Conservation (phyloP, 2,329 filamentous ascomycete genomes). For the Botrytis fragariae region DNA sequence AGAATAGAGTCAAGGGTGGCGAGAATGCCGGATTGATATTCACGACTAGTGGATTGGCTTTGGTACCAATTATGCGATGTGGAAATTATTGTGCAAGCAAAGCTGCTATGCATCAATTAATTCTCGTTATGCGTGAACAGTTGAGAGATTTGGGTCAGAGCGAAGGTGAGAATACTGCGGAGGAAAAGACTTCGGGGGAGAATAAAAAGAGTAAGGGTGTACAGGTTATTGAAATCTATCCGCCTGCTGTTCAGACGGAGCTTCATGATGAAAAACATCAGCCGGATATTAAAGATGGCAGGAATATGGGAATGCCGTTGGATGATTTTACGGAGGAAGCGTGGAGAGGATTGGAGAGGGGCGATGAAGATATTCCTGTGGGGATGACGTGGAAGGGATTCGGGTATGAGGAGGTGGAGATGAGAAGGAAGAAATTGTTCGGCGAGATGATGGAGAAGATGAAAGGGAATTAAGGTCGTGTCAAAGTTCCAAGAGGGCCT, state of each 20-base stretch:
- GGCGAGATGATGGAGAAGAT: not conserved
- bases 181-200: conserved; percentile 3
- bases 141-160: conserved; percentile 36
- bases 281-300: conserved; percentile 44
- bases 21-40: conserved; percentile 26
- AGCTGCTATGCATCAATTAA: conserved; percentile 45
- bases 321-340: conserved; percentile 43
- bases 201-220: conserved; percentile 29
- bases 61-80: conserved; percentile 26
- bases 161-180: not conserved
- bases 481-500: too few species aligned
- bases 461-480: not conserved
- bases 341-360: conserved; percentile 27
- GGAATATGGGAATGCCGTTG: conserved; percentile 50
- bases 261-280: conserved; percentile 46
- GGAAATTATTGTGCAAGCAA: conserved; percentile 45
- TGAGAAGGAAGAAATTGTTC: conserved; percentile 4
- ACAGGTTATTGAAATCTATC: conserved; percentile 45
- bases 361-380: conserved; percentile 28
- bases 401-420: conserved; percentile 7
- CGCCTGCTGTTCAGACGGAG: conserved; percentile 42
- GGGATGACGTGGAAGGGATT: conserved; percentile 19
- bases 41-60: conserved; percentile 27
- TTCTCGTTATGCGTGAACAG: conserved; percentile 45
- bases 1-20: not conserved